These are phyloP conservation scores for Spergularia azorica DNA, from an alignment of 179 eudicot genomes.

Conservation along the genomic window DNA sequence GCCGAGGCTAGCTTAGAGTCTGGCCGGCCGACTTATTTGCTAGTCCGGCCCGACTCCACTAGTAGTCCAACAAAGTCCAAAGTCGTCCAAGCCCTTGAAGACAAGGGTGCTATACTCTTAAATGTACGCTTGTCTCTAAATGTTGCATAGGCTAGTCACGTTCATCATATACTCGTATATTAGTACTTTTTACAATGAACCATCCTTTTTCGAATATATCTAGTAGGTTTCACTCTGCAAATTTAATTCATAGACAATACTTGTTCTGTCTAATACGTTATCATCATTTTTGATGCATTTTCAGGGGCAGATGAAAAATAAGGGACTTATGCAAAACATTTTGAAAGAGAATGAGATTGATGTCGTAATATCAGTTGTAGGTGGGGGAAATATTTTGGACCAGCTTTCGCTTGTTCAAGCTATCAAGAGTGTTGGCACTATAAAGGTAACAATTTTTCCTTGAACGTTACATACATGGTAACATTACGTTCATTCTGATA, in stretches of 20 bases:
- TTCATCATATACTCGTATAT: too few species aligned
- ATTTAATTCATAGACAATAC: too few species aligned
- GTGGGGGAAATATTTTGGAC: constrained; percentile 47
- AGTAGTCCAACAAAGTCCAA: constrained; percentile 35
- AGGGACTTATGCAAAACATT: constrained; percentile 40
- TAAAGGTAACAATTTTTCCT: constrained; percentile 39
- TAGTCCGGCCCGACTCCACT: constrained; percentile 29
- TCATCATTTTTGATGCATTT: background rate
- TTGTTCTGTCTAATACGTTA: too few species aligned
- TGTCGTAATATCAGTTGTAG: constrained; percentile 49
- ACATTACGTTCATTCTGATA: too few species aligned
- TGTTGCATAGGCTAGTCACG: too few species aligned
- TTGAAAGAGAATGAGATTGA: constrained; percentile 47
- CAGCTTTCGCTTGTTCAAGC: constrained; percentile 47
- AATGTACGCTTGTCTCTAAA: constrained; percentile 22
- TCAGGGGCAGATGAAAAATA: constrained; percentile 44
- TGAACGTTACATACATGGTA: too few species aligned
- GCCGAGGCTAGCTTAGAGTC: constrained; percentile 50
- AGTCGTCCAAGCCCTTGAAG: constrained; percentile 35
- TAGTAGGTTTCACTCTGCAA: too few species aligned
- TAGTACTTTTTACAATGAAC: too few species aligned
- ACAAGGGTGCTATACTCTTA: constrained; percentile 47
- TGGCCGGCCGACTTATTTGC: constrained; percentile 41
- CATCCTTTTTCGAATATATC: too few species aligned
- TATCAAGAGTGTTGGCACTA: constrained; percentile 47